phyloP scores from a whole-genome alignment of 1,284 basidiomycete genomes.

The Pseudozyma sp. region DNA sequence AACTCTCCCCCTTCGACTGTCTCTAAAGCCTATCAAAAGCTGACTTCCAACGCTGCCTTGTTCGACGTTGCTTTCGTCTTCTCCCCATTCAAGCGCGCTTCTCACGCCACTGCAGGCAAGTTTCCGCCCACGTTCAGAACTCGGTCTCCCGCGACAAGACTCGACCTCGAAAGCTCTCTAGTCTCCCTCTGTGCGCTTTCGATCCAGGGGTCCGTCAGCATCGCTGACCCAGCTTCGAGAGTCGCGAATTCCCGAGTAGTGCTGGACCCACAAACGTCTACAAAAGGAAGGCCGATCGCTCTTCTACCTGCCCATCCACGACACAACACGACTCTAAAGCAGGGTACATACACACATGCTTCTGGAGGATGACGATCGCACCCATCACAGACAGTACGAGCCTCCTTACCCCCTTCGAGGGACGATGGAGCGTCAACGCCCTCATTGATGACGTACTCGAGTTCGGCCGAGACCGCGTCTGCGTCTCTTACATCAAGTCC shows the following conservation, averaged over 20 bases:
- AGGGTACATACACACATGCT: too few species aligned
- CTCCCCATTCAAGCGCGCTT: not conserved
- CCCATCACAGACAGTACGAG: conserved; percentile 20
- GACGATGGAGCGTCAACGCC: conserved; percentile 29
- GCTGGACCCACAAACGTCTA: too few species aligned
- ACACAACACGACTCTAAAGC: too few species aligned
- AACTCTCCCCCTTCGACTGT: not conserved
- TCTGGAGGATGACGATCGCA: conserved; percentile 8
- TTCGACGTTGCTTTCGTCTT: not conserved
- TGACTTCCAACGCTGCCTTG: not conserved
- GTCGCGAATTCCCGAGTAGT: too few species aligned
- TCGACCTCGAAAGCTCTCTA: not conserved
- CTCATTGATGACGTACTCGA: conserved; percentile 30
- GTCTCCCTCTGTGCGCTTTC: not conserved
- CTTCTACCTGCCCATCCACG: too few species aligned
- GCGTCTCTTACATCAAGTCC: conserved; percentile 32
- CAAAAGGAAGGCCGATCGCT: too few species aligned
- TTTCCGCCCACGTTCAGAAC: not conserved
- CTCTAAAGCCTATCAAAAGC: too few species aligned
- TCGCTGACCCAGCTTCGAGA: too few species aligned
- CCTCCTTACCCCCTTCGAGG: conserved; percentile 29
- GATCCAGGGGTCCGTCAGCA: not conserved
- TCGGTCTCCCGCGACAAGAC: not conserved
- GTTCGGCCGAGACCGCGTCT: conserved; percentile 1
- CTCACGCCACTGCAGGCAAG: not conserved